phyloP scores from a whole-genome alignment of 1,284 basidiomycete species.

The Puccinia triticina region DNA sequence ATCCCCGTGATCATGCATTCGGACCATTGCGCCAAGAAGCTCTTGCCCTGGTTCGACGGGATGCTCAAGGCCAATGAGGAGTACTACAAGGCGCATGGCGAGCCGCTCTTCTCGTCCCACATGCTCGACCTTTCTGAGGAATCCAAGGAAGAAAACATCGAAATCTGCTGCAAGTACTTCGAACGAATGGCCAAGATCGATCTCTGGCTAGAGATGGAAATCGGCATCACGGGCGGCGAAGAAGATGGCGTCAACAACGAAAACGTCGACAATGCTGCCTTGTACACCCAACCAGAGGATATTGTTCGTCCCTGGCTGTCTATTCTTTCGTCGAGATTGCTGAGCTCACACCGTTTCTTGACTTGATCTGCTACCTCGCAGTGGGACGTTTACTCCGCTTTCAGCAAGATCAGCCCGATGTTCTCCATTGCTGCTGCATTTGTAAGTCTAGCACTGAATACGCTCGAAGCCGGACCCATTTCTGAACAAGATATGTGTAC shows the following conservation, averaged over 20 bases:
- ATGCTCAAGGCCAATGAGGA: constrained; percentile 97
- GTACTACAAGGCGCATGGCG: constrained; percentile 85
- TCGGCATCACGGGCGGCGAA: constrained; percentile 99
- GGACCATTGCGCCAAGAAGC: constrained; percentile 98
- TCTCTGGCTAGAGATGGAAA: constrained; percentile 99
- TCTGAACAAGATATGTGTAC: not conserved
- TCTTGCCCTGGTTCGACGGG: constrained; percentile 96
- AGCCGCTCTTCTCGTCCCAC: constrained; percentile 87
- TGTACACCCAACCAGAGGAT: constrained; percentile 98
- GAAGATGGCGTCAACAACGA: constrained; percentile 85
- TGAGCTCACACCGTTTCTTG: not conserved
- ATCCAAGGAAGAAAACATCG: constrained; percentile 95
- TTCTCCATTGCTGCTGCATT: constrained; percentile 97
- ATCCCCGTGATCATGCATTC: constrained; percentile 93
- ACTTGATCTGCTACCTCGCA: not conserved
- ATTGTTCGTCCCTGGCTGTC: constrained; percentile 62
- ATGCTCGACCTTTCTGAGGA: constrained; percentile 99
- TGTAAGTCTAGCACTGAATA: constrained; percentile 52
- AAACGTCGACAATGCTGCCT: constrained; percentile 84
- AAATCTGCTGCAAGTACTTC: constrained; percentile 91
- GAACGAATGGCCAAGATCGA: constrained; percentile 89
- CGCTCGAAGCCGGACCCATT: too few species aligned
- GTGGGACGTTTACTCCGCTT: constrained; percentile 83
- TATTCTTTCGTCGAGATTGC: not conserved
- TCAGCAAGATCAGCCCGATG: constrained; percentile 83